Evolutionary conservation across 2,329 filamentous ascomycete species (phyloP).

Genomic region (Cladophialophora psammophila): DNA sequence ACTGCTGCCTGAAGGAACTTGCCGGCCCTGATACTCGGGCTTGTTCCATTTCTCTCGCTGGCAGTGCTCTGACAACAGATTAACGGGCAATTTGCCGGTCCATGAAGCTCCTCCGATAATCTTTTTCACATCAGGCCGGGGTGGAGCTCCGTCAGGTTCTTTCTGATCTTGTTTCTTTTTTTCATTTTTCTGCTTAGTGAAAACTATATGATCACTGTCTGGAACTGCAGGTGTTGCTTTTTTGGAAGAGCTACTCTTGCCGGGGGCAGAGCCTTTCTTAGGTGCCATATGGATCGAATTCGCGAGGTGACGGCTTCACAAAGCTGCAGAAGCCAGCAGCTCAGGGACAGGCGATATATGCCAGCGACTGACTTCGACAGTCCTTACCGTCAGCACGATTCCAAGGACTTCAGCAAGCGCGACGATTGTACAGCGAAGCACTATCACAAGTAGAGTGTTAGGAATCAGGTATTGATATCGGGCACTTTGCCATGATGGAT

Average conservation of each 20-base stretch:
- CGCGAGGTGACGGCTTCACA: not conserved
- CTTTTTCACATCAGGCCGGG: constrained; percentile 69
- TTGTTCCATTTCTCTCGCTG: constrained; percentile 96
- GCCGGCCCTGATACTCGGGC: constrained; percentile 85
- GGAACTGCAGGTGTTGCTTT: constrained; percentile 29
- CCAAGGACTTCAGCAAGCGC: not conserved
- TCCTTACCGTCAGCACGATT: not conserved
- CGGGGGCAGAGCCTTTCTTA: constrained; percentile 35
- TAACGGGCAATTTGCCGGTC: constrained; percentile 96
- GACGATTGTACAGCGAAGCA: not conserved
- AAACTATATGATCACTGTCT: constrained; percentile 45
- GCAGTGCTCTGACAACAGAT: constrained; percentile 90
- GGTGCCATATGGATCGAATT: constrained; percentile 31
- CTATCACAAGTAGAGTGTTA: not conserved
- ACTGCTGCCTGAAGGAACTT: constrained; percentile 39
- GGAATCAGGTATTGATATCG: not conserved
- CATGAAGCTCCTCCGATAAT: constrained; percentile 93
- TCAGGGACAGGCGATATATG: not conserved
- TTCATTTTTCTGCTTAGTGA: constrained; percentile 38
- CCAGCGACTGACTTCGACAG: not conserved
- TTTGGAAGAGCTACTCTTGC: constrained; percentile 31
- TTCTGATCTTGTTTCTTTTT: constrained; percentile 43
- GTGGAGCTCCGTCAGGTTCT: constrained; percentile 45
- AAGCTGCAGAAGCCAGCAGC: not conserved
- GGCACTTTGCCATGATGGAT: not conserved